Evolutionary conservation across 495 filamentous ascomycete species (phyloP).

Genomic region (Aspergillus biplanus): DNA sequence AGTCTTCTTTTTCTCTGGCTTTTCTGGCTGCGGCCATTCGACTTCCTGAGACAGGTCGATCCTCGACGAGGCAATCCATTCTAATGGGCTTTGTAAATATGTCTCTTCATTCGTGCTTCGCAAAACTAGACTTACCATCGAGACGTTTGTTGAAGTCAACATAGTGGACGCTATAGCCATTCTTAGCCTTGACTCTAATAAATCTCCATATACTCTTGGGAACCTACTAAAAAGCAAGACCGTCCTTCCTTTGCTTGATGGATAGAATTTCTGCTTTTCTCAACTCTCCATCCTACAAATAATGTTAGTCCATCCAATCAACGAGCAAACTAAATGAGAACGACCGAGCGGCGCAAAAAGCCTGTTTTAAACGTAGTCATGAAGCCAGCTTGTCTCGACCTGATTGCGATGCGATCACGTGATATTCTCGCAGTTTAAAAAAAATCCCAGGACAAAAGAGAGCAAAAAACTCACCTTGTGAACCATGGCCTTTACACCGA

Average conservation of each 20-base stretch:
- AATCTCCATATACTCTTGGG: neutral
- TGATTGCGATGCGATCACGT: constrained; percentile 37
- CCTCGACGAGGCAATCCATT: constrained; percentile 83
- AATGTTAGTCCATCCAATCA: neutral
- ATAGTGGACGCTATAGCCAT: constrained; percentile 76
- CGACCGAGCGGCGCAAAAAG: no score
- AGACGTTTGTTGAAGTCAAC: constrained; percentile 99
- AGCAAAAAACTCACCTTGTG: constrained; percentile 59
- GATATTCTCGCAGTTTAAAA: constrained; percentile 22
- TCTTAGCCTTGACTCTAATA: constrained; percentile 24
- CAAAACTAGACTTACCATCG: constrained; percentile 56
- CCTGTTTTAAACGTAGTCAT: no score
- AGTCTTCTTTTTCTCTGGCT: constrained; percentile 67
- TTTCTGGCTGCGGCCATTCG: constrained; percentile 77
- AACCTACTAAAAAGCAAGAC: constrained; percentile 77
- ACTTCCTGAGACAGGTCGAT: constrained; percentile 81
- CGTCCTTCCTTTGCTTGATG: constrained; percentile 81
- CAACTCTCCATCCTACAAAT: constrained; percentile 71
- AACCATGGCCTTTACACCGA: constrained; percentile 74
- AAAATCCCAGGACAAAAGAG: no score
- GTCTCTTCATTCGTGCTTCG: neutral
- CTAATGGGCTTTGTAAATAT: constrained; percentile 44
- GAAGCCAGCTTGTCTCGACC: no score
- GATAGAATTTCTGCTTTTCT: constrained; percentile 93
- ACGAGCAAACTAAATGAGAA: no score